Percentiles rank a stretch among this genome's conserved stretches.
Conservation (phyloP, 306 rosid genomes). For the Sicyos edulis region DNA sequence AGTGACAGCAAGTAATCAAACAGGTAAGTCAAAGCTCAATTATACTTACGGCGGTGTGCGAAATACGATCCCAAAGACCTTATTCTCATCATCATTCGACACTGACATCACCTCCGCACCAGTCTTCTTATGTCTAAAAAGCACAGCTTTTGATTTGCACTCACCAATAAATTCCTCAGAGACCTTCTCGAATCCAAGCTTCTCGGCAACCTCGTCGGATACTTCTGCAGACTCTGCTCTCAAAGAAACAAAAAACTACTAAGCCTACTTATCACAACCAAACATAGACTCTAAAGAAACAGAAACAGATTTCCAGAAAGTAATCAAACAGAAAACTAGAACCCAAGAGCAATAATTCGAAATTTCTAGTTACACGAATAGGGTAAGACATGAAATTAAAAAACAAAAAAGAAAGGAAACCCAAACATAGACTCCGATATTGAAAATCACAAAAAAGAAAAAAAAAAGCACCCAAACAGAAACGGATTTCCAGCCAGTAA, state of each 20-base stretch:
- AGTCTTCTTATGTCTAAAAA: constrained; percentile 66
- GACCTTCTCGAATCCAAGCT: constrained; percentile 71
- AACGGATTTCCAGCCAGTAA: background rate
- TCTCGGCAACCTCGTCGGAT: constrained; percentile 53
- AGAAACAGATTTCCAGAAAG: background rate
- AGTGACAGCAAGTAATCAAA: constrained; percentile 9
- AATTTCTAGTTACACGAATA: too few species aligned
- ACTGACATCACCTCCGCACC: constrained; percentile 90
- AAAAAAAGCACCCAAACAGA: background rate
- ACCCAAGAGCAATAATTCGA: too few species aligned
- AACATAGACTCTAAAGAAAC: background rate
- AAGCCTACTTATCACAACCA: background rate
- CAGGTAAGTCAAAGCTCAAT: background rate
- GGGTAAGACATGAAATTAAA: too few species aligned
- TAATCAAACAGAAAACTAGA: too few species aligned
- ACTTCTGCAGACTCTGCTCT: constrained; percentile 41
- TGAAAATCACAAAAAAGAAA: too few species aligned
- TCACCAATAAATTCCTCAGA: constrained; percentile 74
- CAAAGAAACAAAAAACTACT: constrained; percentile 6
- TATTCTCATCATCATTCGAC: constrained; percentile 83
- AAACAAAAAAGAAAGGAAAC: too few species aligned
- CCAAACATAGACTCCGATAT: too few species aligned
- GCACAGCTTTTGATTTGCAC: constrained; percentile 84
- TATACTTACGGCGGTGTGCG: constrained; percentile 89
- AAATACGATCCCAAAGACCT: constrained; percentile 91